A percentile compares a stretch with the other conserved stretches of the same genome.
Conservation (phyloP, 2,329 filamentous ascomycete species). For the Tolypocladium amazonense region DNA sequence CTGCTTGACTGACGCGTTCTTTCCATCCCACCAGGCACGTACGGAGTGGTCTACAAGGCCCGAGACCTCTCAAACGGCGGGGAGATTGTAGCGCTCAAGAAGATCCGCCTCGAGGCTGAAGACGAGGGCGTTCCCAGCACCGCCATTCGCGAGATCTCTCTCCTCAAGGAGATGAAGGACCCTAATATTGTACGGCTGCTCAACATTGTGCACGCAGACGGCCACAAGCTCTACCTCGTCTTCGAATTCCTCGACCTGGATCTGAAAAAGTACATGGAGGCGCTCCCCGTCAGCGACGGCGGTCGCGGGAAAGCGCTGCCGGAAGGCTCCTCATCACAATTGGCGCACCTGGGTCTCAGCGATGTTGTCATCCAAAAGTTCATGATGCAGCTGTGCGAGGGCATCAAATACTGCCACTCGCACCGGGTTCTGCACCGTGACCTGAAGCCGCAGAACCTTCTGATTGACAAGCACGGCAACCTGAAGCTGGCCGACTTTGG, state of each 20-base stretch:
- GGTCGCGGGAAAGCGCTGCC: slow-evolving; percentile 78
- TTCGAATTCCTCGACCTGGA: slow-evolving; percentile 87
- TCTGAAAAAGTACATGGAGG: slow-evolving; percentile 94
- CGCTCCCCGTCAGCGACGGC: slow-evolving; percentile 72
- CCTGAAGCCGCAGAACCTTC: slow-evolving; percentile 80
- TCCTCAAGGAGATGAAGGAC: slow-evolving; percentile 90
- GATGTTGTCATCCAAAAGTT: slow-evolving; percentile 84
- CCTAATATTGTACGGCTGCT: slow-evolving; percentile 79
- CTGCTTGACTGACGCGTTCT: neutral
- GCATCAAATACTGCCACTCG: slow-evolving; percentile 79
- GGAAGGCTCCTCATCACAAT: slow-evolving; percentile 56
- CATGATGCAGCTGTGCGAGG: slow-evolving; percentile 78
- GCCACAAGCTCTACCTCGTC: slow-evolving; percentile 89
- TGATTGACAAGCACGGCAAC: slow-evolving; percentile 80
- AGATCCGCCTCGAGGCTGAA: slow-evolving; percentile 89
- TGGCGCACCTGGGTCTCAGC: slow-evolving; percentile 61
- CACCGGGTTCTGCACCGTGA: slow-evolving; percentile 82
- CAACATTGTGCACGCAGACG: slow-evolving; percentile 91
- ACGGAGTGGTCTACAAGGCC: slow-evolving; percentile 92
- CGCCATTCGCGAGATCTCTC: slow-evolving; percentile 86
- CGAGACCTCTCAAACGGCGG: slow-evolving; percentile 72
- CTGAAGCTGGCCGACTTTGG: slow-evolving; percentile 87
- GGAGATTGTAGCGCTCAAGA: slow-evolving; percentile 86
- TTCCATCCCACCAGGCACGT: slow-evolving; percentile 56
- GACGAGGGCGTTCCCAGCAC: slow-evolving; percentile 90